Percentiles rank a stretch among this genome's conserved stretches.
Conservation (phyloP, 2,329 filamentous ascomycete species). For the Paraphaeosphaeria sporulosa region DNA sequence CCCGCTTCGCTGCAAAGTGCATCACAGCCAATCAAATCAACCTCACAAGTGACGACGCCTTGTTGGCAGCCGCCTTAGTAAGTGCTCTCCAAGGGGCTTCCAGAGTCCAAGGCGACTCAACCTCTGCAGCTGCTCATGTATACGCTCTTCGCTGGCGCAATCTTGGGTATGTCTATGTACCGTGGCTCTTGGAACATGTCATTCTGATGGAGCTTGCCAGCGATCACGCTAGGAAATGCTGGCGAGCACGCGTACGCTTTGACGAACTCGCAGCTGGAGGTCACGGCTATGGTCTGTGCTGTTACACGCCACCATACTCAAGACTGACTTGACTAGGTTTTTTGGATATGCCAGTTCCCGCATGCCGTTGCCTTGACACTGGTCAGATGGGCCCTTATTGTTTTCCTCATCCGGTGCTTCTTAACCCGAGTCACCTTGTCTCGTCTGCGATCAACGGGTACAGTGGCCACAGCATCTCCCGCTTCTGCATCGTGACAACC, state of each 20-base stretch:
- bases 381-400: slow-evolving; percentile 31
- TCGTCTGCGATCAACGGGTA: slow-evolving; percentile 33
- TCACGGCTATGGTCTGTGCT: slow-evolving; percentile 25
- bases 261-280: slow-evolving; percentile 18
- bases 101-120: slow-evolving; percentile 4
- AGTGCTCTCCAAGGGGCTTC: not conserved
- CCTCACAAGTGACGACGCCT: slow-evolving; percentile 32
- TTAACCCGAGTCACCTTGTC: slow-evolving; percentile 26
- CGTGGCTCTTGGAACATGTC: not conserved
- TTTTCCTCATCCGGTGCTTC: slow-evolving; percentile 37
- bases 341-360: slow-evolving; percentile 32
- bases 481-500: not conserved
- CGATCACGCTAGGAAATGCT: slow-evolving; percentile 25
- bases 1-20: slow-evolving; percentile 31
- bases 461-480: not conserved
- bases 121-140: slow-evolving; percentile 25
- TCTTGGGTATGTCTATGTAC: slow-evolving; percentile 23
- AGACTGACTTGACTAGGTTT: slow-evolving; percentile 25
- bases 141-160: slow-evolving; percentile 23
- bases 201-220: slow-evolving; percentile 14
- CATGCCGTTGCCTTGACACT: slow-evolving; percentile 27
- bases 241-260: slow-evolving; percentile 19
- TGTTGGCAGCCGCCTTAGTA: slow-evolving; percentile 32
- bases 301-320: not conserved
- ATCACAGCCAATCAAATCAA: slow-evolving; percentile 17